A percentile compares a stretch with the other conserved stretches of the same genome.
Conservation (phyloP, 2,329 filamentous ascomycete genomes). For the Samsoniella hepiali region DNA sequence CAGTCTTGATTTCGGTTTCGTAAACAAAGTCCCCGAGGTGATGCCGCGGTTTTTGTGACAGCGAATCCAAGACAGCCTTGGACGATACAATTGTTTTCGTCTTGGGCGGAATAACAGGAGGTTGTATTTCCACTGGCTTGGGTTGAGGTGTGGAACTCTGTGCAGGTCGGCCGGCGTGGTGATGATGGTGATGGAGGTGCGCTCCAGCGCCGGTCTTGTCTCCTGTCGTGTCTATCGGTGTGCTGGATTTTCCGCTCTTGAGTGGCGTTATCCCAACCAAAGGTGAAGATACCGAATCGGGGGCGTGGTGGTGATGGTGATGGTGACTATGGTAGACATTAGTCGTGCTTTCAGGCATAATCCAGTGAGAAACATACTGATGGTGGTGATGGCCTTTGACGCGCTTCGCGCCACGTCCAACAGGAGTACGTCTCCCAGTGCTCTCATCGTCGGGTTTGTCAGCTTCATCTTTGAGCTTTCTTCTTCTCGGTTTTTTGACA, state of each 20-base stretch:
- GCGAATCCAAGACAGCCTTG: slow-evolving; percentile 67
- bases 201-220: slow-evolving; percentile 37
- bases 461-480: slow-evolving; percentile 77
- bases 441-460: slow-evolving; percentile 62
- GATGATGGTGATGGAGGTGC: slow-evolving; percentile 51
- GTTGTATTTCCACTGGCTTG: slow-evolving; percentile 23
- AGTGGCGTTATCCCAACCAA: slow-evolving; percentile 42
- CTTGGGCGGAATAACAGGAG: slow-evolving; percentile 48
- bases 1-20: slow-evolving; percentile 59
- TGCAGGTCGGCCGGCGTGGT: slow-evolving; percentile 24
- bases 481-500: slow-evolving; percentile 55
- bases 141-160: slow-evolving; percentile 25
- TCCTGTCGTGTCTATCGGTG: slow-evolving; percentile 44
- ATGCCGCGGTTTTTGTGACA: slow-evolving; percentile 66
- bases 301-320: slow-evolving; percentile 55
- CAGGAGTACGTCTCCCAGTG: slow-evolving; percentile 59
- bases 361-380: slow-evolving; percentile 48
- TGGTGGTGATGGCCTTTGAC: slow-evolving; percentile 69
- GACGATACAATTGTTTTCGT: slow-evolving; percentile 66
- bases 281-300: slow-evolving; percentile 45
- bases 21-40: slow-evolving; percentile 88
- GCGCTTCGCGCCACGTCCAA: slow-evolving; percentile 56
- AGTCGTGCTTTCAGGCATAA: slow-evolving; percentile 20
- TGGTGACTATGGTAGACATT: slow-evolving; percentile 40
- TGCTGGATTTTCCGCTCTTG: slow-evolving; percentile 48